These are phyloP conservation scores for Mimosa pudica DNA, from an alignment of 306 rosid genomes.

Conservation along the genomic window DNA sequence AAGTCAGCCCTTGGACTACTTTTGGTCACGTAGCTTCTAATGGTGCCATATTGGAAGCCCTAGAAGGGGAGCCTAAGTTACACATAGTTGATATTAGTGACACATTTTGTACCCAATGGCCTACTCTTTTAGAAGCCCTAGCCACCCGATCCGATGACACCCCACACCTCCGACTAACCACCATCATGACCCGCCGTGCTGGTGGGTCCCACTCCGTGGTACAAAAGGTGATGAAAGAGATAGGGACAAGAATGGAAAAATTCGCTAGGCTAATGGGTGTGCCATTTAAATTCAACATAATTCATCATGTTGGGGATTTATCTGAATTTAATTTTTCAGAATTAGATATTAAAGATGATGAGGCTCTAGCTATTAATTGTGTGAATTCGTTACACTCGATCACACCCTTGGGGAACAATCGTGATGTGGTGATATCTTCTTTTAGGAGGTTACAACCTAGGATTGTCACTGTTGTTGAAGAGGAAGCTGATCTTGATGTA, in stretches of 20 bases:
- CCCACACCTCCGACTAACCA: constrained; percentile 73
- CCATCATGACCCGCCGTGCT: constrained; percentile 51
- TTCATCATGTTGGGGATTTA: constrained; percentile 77
- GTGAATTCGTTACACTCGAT: constrained; percentile 66
- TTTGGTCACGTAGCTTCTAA: constrained; percentile 94
- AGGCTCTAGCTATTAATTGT: constrained; percentile 79
- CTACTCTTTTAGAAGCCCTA: constrained; percentile 80
- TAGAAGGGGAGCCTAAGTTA: constrained; percentile 75
- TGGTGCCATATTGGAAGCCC: constrained; percentile 83
- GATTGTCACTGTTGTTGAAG: constrained; percentile 80
- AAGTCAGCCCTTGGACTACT: constrained; percentile 92
- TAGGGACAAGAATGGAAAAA: constrained; percentile 84
- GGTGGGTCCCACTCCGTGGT: constrained; percentile 35
- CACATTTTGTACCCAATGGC: constrained; percentile 97
- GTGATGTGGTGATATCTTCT: constrained; percentile 52
- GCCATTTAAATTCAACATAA: constrained; percentile 73
- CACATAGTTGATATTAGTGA: constrained; percentile 85
- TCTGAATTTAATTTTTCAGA: constrained; percentile 54
- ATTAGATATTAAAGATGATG: constrained; percentile 63
- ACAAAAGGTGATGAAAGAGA: constrained; percentile 77
- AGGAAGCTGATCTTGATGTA: constrained; percentile 81
- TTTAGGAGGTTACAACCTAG: constrained; percentile 64
- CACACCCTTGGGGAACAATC: constrained; percentile 47
- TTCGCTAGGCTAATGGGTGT: constrained; percentile 95
- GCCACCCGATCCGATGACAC: constrained; percentile 84